Conservation (phyloP, 1,284 basidiomycete species). For the Malassezia psittaci region DNA sequence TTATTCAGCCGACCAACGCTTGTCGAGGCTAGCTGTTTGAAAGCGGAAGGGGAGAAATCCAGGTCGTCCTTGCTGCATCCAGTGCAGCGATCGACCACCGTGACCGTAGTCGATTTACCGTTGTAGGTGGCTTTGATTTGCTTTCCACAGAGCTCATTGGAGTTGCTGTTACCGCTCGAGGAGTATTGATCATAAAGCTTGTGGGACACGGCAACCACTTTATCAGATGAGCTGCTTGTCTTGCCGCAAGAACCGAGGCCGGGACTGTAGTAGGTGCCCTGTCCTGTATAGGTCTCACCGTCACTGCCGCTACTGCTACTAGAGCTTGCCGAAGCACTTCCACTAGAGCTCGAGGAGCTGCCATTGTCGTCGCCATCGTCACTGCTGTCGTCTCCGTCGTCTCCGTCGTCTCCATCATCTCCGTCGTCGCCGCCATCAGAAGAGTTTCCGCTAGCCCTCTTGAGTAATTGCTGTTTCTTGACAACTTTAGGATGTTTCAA, state of each 20-base stretch:
- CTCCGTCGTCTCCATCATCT: no score
- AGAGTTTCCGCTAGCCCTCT: no score
- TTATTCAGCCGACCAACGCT: constrained; percentile 24
- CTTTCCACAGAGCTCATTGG: constrained; percentile 35
- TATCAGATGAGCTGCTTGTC: constrained; percentile 27
- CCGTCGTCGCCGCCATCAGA: background rate
- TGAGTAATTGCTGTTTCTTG: background rate
- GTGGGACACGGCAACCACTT: constrained; percentile 36
- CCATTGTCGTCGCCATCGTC: background rate
- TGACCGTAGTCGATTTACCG: constrained; percentile 32
- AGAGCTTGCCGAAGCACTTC: background rate
- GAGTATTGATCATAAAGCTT: constrained; percentile 29
- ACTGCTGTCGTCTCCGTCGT: background rate
- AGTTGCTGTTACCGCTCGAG: constrained; percentile 33
- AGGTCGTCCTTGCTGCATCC: constrained; percentile 28
- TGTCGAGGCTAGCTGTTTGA: constrained; percentile 24
- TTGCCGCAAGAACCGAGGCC: constrained; percentile 39
- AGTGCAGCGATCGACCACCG: constrained; percentile 33
- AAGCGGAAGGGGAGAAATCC: constrained; percentile 32
- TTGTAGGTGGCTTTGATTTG: constrained; percentile 33
- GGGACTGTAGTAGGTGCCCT: constrained; percentile 35
- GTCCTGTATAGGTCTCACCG: constrained; percentile 30
- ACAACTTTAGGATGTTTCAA: background rate
- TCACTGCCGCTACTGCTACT: background rate
- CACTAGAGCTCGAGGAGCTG: background rate